Conservation (phyloP, 106 monocot species). For the Dioscorea dumetorum region DNA sequence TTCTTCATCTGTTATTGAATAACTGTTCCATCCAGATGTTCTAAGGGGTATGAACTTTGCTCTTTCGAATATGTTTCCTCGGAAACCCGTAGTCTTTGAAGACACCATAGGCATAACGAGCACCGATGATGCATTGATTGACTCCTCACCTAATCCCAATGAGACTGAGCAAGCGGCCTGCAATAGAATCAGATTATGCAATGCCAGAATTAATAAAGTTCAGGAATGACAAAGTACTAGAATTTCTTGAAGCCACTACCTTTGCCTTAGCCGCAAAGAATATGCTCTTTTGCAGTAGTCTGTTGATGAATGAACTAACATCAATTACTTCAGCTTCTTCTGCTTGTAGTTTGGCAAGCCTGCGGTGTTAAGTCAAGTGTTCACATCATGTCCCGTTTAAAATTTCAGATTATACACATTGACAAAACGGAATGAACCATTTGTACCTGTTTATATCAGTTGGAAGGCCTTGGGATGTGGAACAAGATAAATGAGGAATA, state of each 20-base stretch:
- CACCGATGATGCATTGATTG: conserved; percentile 79
- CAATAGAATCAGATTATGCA: conserved; percentile 9
- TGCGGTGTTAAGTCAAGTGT: conserved; percentile 16
- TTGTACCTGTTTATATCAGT: conserved; percentile 51
- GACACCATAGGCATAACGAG: conserved; percentile 97
- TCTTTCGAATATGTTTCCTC: conserved; percentile 45
- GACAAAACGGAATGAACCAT: neutral
- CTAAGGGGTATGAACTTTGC: conserved; percentile 38
- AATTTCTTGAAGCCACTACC: conserved; percentile 21
- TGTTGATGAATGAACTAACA: conserved; percentile 22
- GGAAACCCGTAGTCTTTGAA: conserved; percentile 72
- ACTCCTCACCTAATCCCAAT: conserved; percentile 63
- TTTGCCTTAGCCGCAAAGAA: conserved; percentile 56
- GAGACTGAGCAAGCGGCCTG: conserved; percentile 75
- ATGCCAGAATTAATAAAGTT: neutral
- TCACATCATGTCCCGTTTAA: neutral
- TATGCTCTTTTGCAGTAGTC: conserved; percentile 27
- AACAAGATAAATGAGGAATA: conserved; percentile 26
- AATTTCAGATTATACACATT: neutral
- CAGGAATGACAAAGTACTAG: neutral
- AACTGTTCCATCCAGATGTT: conserved; percentile 24
- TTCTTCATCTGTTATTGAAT: conserved; percentile 17
- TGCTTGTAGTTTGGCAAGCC: conserved; percentile 26
- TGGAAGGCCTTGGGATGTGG: conserved; percentile 29
- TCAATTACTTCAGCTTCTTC: conserved; percentile 46